phyloP scores from a whole-genome alignment of 768 basidiomycete genomes.

The Phanerodontia chrysosporium region DNA sequence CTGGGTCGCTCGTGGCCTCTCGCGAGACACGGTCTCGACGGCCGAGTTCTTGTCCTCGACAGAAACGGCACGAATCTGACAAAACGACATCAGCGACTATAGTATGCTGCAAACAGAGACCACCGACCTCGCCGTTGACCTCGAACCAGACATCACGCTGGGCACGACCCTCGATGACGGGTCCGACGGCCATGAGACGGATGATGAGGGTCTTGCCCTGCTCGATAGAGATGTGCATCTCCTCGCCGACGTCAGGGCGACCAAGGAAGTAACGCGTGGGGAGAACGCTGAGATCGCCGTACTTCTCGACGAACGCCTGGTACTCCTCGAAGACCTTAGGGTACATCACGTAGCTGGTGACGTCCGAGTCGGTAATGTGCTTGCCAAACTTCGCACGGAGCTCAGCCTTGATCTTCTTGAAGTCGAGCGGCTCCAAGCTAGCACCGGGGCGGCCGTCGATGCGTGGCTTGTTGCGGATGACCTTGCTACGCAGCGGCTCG shows the following conservation, averaged over 20 bases:
- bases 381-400: constrained; percentile 92
- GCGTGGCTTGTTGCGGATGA: constrained; percentile 91
- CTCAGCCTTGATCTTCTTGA: constrained; percentile 94
- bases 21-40: constrained; percentile 89
- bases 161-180: constrained; percentile 86
- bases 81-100: constrained; percentile 38
- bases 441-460: constrained; percentile 93
- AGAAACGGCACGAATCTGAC: constrained; percentile 73
- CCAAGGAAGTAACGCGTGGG: constrained; percentile 97
- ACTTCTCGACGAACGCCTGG: constrained; percentile 91
- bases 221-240: constrained; percentile 95
- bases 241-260: constrained; percentile 87
- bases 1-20: constrained; percentile 92
- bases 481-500: constrained; percentile 84
- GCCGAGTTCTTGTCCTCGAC: constrained; percentile 98
- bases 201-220: constrained; percentile 96
- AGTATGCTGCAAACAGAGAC: too few species aligned
- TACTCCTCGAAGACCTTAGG: constrained; percentile 99
- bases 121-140: constrained; percentile 83
- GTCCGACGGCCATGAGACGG: constrained; percentile 91
- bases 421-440: constrained; percentile 83
- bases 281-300: constrained; percentile 89
- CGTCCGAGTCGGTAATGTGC: constrained; percentile 90
- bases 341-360: constrained; percentile 96
- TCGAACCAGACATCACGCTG: constrained; percentile 95